A percentile compares a stretch with the other conserved stretches of the same genome.
These are phyloP conservation scores for Lactifluus pinguis DNA, from an alignment of 768 basidiomycete species.

Conservation along the genomic window DNA sequence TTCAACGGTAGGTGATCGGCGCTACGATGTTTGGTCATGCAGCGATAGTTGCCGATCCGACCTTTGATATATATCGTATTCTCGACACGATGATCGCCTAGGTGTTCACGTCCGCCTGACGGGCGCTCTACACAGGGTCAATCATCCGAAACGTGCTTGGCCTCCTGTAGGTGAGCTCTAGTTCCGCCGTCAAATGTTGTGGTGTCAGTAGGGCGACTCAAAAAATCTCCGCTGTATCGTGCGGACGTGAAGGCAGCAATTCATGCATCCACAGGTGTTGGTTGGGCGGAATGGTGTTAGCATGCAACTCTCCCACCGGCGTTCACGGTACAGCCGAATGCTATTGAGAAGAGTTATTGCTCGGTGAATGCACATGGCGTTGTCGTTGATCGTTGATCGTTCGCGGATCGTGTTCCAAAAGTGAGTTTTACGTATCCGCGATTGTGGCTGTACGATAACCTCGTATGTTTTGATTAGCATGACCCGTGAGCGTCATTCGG, in stretches of 20 bases:
- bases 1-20: conserved; percentile 35
- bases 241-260: conserved; percentile 60
- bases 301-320: conserved; percentile 55
- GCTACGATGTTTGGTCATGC: conserved; percentile 68
- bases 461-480: not conserved
- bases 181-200: not conserved
- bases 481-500: conserved; percentile 5
- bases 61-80: conserved; percentile 70
- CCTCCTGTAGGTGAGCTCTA: conserved; percentile 47
- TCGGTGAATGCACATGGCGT: conserved; percentile 66
- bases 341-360: conserved; percentile 65
- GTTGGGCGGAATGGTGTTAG: conserved; percentile 32
- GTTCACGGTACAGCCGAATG: conserved; percentile 54
- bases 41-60: conserved; percentile 54
- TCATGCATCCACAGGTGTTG: conserved; percentile 53
- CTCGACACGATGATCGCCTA: conserved; percentile 48
- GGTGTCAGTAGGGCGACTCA: conserved; percentile 43
- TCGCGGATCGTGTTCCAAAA: conserved; percentile 31
- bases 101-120: not conserved
- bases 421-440: conserved; percentile 18
- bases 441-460: not conserved
- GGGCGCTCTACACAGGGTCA: conserved; percentile 30
- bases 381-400: conserved; percentile 65
- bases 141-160: conserved; percentile 73
- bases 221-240: conserved; percentile 48